Percentiles rank a stretch among this genome's conserved stretches.
These are phyloP conservation scores for Hyphopichia burtonii DNA, from an alignment of 1,139 yeast species.

Conservation along the genomic window DNA sequence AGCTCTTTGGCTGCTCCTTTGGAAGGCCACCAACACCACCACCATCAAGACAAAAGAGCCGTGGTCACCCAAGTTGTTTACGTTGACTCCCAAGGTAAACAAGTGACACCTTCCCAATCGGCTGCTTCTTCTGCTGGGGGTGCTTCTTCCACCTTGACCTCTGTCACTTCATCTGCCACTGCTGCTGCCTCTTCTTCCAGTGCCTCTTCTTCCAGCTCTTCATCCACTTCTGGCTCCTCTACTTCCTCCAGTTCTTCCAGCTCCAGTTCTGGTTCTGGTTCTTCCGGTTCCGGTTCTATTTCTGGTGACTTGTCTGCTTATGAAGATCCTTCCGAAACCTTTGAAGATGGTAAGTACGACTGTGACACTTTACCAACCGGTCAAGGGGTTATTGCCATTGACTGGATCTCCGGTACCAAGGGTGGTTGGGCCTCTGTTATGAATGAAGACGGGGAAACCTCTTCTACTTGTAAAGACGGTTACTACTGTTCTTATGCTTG, in stretches of 20 bases:
- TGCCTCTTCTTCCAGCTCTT: slow-evolving; percentile 16
- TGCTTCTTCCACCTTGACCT: slow-evolving; percentile 8
- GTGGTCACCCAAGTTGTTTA: slow-evolving; percentile 81
- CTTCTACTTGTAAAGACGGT: slow-evolving; percentile 69
- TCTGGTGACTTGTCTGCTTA: slow-evolving; percentile 58
- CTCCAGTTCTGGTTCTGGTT: slow-evolving; percentile 21
- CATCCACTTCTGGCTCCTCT: slow-evolving; percentile 19
- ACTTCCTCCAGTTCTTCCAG: slow-evolving; percentile 14
- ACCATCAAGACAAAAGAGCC: slow-evolving; percentile 75
- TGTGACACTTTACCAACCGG: slow-evolving; percentile 68
- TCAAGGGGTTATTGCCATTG: slow-evolving; percentile 68
- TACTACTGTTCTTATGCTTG: slow-evolving; percentile 83
- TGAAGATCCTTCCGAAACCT: slow-evolving; percentile 50
- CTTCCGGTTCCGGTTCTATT: slow-evolving; percentile 30
- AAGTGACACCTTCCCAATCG: slow-evolving; percentile 22
- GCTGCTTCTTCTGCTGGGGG: slow-evolving; percentile 15
- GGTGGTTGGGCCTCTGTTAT: slow-evolving; percentile 79
- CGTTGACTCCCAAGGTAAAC: slow-evolving; percentile 66
- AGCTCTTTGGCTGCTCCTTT: slow-evolving; percentile 31
- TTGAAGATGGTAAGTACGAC: slow-evolving; percentile 61
- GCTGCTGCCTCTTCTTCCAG: slow-evolving; percentile 14
- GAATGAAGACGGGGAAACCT: slow-evolving; percentile 62
- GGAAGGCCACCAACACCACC: slow-evolving; percentile 31
- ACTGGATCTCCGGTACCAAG: slow-evolving; percentile 48
- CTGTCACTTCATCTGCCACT: slow-evolving; percentile 14